Evolutionary conservation across 2,329 filamentous ascomycete genomes (phyloP), one percentile per base, ranked within the genome.

Genomic region (Trichoderma koningii): DNA sequence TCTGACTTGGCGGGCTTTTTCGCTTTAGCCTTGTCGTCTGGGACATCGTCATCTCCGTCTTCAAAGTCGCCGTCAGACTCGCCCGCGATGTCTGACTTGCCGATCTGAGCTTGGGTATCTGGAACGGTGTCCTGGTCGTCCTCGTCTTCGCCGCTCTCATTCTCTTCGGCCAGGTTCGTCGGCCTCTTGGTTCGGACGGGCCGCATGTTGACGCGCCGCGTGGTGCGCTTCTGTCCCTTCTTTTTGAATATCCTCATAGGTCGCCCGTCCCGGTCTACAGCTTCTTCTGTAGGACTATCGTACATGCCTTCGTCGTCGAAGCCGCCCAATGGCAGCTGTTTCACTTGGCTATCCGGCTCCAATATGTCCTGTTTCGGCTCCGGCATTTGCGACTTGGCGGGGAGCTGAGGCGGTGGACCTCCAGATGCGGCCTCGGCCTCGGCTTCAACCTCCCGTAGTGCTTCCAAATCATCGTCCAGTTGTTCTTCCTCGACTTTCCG

Each of bases 201-300:
- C 67, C 78, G 81, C 79, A 89, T 91, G 66, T 88, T 92, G 63
- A 85, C 82, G 55, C 83, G 80, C 67, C 88, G 82, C 3, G 91
- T 94, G 63, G 90, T 92, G 67, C 91, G 83, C 80, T 95, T 95
- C 74, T 91, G 85, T 0, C 90, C 91, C 79, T 91, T 91, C 83
- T 95, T 95, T 82, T 93, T 94, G 80, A 85, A 94, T 1, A 85
- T 76, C 62, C 82, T 85, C 44, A 87, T 74, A 2, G 87, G 87
- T 67, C 84, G 81, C 1, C 87, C 87, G 70, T 86, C 78, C n/a
- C 79, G 80, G 60, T 80, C 85, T 14, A 83, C 23, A 3, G 74
- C 73, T 0, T 80, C 77, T n/a, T 85, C 82, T 3, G 78, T 78
- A 1, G 78, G 76, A 67, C 83, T 84, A 73, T 89, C 87, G 70